Evolutionary conservation across 305 asterid species (phyloP).

Genomic region (Fraxinus sp.): DNA sequence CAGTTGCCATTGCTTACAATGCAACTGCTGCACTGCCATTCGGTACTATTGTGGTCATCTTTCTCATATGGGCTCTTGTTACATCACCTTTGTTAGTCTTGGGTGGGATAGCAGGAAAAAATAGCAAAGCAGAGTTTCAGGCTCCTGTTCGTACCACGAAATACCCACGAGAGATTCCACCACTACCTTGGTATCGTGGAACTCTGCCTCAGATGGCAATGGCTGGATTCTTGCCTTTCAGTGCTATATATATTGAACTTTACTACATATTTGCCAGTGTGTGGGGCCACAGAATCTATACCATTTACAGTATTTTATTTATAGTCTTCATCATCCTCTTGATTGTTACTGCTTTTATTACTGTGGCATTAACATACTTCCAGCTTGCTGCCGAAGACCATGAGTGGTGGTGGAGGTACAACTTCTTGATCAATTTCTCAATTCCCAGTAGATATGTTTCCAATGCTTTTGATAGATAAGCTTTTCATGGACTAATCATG

Average conservation of each 20-base stretch:
- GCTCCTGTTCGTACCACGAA: slow-evolving; percentile 82
- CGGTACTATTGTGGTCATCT: slow-evolving; percentile 69
- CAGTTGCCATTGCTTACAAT: slow-evolving; percentile 72
- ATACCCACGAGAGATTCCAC: slow-evolving; percentile 80
- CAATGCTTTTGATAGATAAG: neutral
- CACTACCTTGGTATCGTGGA: slow-evolving; percentile 72
- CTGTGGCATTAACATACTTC: slow-evolving; percentile 74
- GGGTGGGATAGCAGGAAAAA: slow-evolving; percentile 85
- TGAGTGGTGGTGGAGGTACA: slow-evolving; percentile 91
- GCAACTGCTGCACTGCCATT: slow-evolving; percentile 84
- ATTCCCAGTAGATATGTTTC: neutral
- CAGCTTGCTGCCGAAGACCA: slow-evolving; percentile 90
- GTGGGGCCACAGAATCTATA: slow-evolving; percentile 82
- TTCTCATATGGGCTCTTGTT: slow-evolving; percentile 79
- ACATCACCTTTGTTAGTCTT: slow-evolving; percentile 70
- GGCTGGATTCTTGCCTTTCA: slow-evolving; percentile 84
- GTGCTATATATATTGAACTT: slow-evolving; percentile 76
- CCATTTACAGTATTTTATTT: slow-evolving; percentile 71
- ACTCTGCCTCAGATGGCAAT: slow-evolving; percentile 78
- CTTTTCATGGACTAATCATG: neutral
- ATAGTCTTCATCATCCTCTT: slow-evolving; percentile 72
- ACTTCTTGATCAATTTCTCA: neutral
- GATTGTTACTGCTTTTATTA: slow-evolving; percentile 73
- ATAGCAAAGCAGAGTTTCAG: slow-evolving; percentile 73
- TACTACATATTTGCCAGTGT: slow-evolving; percentile 81